Conservation (phyloP, 352 stramenopile genomes). For the Phytophthora ohioensis region DNA sequence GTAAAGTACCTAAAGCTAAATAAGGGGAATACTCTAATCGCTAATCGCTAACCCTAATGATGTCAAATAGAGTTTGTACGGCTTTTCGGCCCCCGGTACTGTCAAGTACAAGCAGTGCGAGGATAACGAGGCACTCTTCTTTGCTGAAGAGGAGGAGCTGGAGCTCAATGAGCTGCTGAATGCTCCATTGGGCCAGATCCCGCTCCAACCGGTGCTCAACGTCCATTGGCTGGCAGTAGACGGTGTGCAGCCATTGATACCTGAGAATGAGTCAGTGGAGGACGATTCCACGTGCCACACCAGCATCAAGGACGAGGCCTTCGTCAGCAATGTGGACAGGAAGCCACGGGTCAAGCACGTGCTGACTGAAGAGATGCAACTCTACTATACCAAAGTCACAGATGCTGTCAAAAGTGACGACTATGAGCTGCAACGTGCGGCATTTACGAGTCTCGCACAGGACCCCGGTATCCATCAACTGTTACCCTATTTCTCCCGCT, state of each 20-base stretch:
- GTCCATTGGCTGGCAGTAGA: slow-evolving; percentile 88
- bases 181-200: slow-evolving; percentile 74
- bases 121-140: slow-evolving; percentile 67
- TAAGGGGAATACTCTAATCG: background rate
- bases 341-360: slow-evolving; percentile 89
- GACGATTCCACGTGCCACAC: slow-evolving; percentile 74
- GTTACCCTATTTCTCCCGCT: slow-evolving; percentile 90
- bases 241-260: slow-evolving; percentile 83
- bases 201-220: slow-evolving; percentile 75
- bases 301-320: slow-evolving; percentile 82
- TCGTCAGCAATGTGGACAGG: slow-evolving; percentile 71
- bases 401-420: slow-evolving; percentile 83
- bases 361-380: slow-evolving; percentile 90
- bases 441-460: slow-evolving; percentile 78
- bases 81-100: slow-evolving; percentile 63
- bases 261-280: slow-evolving; percentile 85
- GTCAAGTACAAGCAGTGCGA: slow-evolving; percentile 72
- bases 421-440: slow-evolving; percentile 75
- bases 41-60: slow-evolving; percentile 2
- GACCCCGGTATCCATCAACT: slow-evolving; percentile 92
- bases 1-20: background rate
- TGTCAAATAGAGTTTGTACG: slow-evolving; percentile 66
- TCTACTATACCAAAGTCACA: slow-evolving; percentile 91
- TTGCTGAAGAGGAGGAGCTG: slow-evolving; percentile 79
- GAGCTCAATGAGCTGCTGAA: slow-evolving; percentile 78